These are phyloP conservation scores for Stagonosporopsis cucurbitacearum DNA, from an alignment of 2,329 filamentous ascomycete species.

Conservation along the genomic window DNA sequence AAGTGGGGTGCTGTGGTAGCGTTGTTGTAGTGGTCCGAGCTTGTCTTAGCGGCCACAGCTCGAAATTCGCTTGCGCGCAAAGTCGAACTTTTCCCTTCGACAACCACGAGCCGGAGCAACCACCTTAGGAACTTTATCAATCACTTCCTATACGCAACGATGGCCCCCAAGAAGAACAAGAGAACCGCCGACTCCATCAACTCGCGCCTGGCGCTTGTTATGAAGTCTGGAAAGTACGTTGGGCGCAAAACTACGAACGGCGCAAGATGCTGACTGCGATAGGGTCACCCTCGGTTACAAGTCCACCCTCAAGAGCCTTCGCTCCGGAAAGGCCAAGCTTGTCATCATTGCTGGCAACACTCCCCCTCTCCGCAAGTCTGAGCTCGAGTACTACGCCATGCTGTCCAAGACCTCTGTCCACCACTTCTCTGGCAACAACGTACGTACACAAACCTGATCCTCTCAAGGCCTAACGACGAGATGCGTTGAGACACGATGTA, in stretches of 20 bases:
- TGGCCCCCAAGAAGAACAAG: constrained; percentile 79
- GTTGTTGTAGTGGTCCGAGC: not conserved
- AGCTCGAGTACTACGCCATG: constrained; percentile 76
- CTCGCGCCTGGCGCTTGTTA: constrained; percentile 70
- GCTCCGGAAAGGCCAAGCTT: constrained; percentile 97
- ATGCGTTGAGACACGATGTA: constrained; percentile 28
- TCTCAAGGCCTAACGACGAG: constrained; percentile 51
- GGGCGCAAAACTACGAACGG: constrained; percentile 20
- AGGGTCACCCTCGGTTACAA: constrained; percentile 89
- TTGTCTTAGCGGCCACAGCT: constrained; percentile 4
- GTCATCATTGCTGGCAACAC: constrained; percentile 97
- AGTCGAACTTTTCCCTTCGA: constrained; percentile 14
- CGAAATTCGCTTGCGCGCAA: constrained; percentile 19
- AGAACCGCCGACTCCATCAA: constrained; percentile 85
- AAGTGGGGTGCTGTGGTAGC: too few species aligned
- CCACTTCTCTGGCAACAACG: constrained; percentile 99
- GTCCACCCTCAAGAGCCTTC: constrained; percentile 84
- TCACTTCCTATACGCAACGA: constrained; percentile 56
- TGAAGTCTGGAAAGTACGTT: constrained; percentile 68
- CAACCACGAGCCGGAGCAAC: constrained; percentile 21
- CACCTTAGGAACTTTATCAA: constrained; percentile 32
- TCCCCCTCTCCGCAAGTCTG: constrained; percentile 95
- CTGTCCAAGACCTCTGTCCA: constrained; percentile 92
- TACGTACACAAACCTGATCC: constrained; percentile 64
- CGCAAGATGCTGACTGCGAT: constrained; percentile 31